Evolutionary conservation across 768 basidiomycete genomes (phyloP).

Genomic region (Podaxis pistillaris): DNA sequence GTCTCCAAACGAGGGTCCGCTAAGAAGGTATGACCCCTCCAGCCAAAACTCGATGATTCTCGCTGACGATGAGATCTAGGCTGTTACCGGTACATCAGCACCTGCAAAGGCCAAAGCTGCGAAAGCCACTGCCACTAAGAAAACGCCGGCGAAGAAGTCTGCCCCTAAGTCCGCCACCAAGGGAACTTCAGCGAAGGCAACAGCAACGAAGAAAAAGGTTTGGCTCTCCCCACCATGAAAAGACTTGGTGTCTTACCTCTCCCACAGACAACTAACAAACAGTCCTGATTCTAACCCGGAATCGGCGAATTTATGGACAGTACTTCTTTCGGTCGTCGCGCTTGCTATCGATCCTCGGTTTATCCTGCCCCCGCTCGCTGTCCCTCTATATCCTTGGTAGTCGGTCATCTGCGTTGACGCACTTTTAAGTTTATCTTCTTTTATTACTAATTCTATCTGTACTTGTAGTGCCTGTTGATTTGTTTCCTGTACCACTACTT

Average conservation of each 20-base stretch:
- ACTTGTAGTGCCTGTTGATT: conserved; percentile 14
- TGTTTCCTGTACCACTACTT: conserved; percentile 19
- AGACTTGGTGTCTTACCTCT: conserved; percentile 1
- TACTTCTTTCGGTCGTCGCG: background rate
- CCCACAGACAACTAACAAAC: conserved; percentile 28
- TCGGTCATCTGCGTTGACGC: conserved; percentile 9
- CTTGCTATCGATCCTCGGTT: background rate
- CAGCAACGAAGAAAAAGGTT: conserved; percentile 35
- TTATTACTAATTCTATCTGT: conserved; percentile 7
- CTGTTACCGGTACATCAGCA: conserved; percentile 40
- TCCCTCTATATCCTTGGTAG: conserved; percentile 13
- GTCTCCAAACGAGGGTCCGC: conserved; percentile 35
- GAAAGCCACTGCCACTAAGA: conserved; percentile 37
- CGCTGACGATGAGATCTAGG: conserved; percentile 23
- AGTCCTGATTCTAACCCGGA: conserved; percentile 6
- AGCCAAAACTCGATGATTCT: background rate
- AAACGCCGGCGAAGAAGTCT: conserved; percentile 32
- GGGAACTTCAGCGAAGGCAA: conserved; percentile 16
- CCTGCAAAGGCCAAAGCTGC: conserved; percentile 39
- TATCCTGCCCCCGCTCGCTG: background rate
- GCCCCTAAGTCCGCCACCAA: conserved; percentile 32
- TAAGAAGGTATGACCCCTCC: conserved; percentile 33
- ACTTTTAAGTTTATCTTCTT: background rate
- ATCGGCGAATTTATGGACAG: background rate
- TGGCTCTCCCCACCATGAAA: conserved; percentile 3